Conservation (phyloP, 2,329 filamentous ascomycete species). For the Zasmidium citrigriseum region DNA sequence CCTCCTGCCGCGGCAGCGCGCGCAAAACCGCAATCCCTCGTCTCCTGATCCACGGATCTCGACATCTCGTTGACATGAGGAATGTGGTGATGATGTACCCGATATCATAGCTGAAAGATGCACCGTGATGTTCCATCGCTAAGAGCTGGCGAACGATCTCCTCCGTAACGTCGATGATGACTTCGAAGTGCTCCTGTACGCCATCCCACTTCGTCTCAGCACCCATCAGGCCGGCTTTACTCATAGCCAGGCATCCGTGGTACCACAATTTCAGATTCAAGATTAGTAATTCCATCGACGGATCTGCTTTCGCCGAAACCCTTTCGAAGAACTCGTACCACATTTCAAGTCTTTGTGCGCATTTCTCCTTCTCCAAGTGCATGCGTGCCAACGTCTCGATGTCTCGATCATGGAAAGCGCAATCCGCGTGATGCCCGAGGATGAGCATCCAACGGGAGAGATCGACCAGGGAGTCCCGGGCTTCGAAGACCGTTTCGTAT, state of each 20-base stretch:
- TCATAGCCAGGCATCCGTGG: background rate
- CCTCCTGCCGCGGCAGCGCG: constrained; percentile 19
- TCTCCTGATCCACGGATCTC: constrained; percentile 19
- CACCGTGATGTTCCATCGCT: background rate
- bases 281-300: constrained; percentile 3
- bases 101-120: constrained; percentile 22
- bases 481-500: constrained; percentile 17
- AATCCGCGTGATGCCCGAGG: background rate
- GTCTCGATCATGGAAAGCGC: background rate
- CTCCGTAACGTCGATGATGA: constrained; percentile 12
- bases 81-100: constrained; percentile 17
- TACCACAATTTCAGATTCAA: constrained; percentile 7
- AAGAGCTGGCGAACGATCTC: constrained; percentile 5
- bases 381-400: background rate
- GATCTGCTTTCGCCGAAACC: background rate
- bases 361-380: constrained; percentile 3
- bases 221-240: background rate
- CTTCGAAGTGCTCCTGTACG: constrained; percentile 3
- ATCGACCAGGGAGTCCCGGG: constrained; percentile 16
- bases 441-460: constrained; percentile 12
- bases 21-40: constrained; percentile 17
- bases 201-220: constrained; percentile 9
- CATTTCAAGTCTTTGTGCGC: background rate
- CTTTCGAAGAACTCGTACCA: constrained; percentile 18
- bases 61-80: constrained; percentile 13